phyloP scores from a whole-genome alignment of 2,329 filamentous ascomycete species.

The Sporothrix pallida region DNA sequence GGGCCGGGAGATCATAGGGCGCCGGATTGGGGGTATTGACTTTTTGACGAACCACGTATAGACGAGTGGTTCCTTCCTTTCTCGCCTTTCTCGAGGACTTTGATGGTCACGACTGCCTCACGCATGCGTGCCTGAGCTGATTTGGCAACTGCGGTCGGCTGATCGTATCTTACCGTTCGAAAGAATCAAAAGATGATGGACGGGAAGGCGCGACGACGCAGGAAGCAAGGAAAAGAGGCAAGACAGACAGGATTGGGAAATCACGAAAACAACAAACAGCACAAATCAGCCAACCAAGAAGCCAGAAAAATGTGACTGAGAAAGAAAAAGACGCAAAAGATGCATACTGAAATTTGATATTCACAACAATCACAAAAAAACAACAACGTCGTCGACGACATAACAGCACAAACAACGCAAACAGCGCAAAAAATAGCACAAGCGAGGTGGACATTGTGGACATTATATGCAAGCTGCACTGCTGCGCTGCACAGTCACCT shows the following conservation, averaged over 20 bases:
- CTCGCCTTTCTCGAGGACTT: too few relatives aligned
- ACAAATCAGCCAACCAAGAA: neutral
- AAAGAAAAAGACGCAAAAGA: conserved; percentile 12
- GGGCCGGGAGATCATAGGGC: too few relatives aligned
- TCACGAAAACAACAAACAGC: conserved; percentile 2
- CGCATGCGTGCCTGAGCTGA: too few relatives aligned
- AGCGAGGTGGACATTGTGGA: neutral
- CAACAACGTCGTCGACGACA: neutral
- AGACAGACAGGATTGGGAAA: neutral
- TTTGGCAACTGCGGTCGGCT: too few relatives aligned
- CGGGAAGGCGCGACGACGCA: neutral
- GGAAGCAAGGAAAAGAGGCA: neutral
- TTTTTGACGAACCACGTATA: too few relatives aligned
- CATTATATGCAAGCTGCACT: neutral
- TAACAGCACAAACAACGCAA: neutral
- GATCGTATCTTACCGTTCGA: too few relatives aligned
- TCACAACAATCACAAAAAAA: too few relatives aligned
- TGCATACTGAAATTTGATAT: neutral
- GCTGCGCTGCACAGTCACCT: conserved; percentile 25
- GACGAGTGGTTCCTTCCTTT: too few relatives aligned
- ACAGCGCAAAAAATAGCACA: neutral
- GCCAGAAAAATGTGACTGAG: neutral
- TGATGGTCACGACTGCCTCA: too few relatives aligned
- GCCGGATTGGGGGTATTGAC: too few relatives aligned
- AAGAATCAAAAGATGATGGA: neutral